Evolutionary conservation across 2,329 filamentous ascomycete genomes (phyloP).

Genomic region (Clonostachys sp.): DNA sequence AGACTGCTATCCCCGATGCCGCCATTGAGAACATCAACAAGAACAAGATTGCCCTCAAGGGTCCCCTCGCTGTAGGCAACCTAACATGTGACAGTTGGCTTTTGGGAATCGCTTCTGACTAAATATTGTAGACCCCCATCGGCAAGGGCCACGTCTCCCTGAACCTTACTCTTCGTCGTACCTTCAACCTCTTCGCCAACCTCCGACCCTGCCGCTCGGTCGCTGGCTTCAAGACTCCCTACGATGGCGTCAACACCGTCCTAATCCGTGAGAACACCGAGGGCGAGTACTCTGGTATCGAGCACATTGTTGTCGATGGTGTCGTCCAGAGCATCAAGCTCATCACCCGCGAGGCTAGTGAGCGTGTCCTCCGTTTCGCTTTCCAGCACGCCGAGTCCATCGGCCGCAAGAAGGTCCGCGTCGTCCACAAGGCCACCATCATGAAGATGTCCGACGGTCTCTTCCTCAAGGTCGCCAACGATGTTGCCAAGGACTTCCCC

Average conservation of each 20-base stretch:
- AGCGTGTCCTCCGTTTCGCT: slow-evolving; percentile 93
- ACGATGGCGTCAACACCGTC: slow-evolving; percentile 94
- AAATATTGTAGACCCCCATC: slow-evolving; percentile 67
- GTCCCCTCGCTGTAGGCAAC: slow-evolving; percentile 79
- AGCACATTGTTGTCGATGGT: slow-evolving; percentile 96
- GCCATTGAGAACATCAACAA: slow-evolving; percentile 90
- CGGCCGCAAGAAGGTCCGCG: slow-evolving; percentile 93
- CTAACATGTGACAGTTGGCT: background rate
- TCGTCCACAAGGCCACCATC: slow-evolving; percentile 99
- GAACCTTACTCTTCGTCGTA: slow-evolving; percentile 96
- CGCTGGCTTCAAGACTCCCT: slow-evolving; percentile 96
- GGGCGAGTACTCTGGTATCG: slow-evolving; percentile 98
- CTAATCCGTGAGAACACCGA: slow-evolving; percentile 99
- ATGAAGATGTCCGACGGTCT: slow-evolving; percentile 99
- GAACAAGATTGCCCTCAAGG: slow-evolving; percentile 98
- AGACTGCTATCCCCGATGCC: slow-evolving; percentile 87
- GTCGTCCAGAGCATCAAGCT: slow-evolving; percentile 99
- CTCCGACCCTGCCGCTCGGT: slow-evolving; percentile 96
- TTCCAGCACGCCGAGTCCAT: slow-evolving; percentile 97
- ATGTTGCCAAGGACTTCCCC: slow-evolving; percentile 93
- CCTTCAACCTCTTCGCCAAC: slow-evolving; percentile 99
- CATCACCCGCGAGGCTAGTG: slow-evolving; percentile 90
- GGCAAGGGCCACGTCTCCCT: slow-evolving; percentile 99
- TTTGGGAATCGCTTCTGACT: background rate
- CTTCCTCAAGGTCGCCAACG: slow-evolving; percentile 82